Evolutionary conservation across 768 basidiomycete genomes (phyloP), one percentile per base, ranked within the genome.

Genomic region (Agrocybe pediades): DNA sequence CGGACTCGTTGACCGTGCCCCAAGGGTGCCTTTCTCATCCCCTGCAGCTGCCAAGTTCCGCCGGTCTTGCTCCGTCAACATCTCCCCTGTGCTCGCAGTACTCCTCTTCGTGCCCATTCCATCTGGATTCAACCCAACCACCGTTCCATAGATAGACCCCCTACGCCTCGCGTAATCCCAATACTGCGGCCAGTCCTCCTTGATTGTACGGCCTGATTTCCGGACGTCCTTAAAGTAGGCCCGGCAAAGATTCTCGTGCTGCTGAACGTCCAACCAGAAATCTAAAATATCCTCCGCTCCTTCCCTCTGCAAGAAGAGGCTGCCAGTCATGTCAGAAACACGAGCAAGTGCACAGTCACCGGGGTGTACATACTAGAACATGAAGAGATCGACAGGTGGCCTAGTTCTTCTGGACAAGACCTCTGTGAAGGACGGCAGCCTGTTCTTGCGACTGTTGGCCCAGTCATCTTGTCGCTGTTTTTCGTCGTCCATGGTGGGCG

Each of bases 191-290:
- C 97, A 99, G 68, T 98, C 97, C 16, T 98, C 91, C 67, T 89
- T 90, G 68, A 99, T 90, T 11, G 89, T 85, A 23, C 90, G 84
- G 2, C 95, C 95, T 0, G 95, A 95, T 74, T 95, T 95, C 65
- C 92, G 88, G 49, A 99, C 86, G 70, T 98, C 97, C 78, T 98
- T 97, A 84, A 99, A 98, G 72, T 98, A 98, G 7, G 96, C 97
- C 56, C 95, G 84, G 71, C 96, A 98, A 27, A 99, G 85, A 68
- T 98, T 98, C 75, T 98, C 97, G 69, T 99, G 97, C 73, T 98
- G 97, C 63, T 97, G 95, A 6, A 98, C 97, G 68, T 99, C 97
- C 24, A 99, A 83, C 95, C 96, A 98, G 64, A 98, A 98, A 69
- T 99, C 97, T 41, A 99, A 75, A 45, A 95, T 90, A 69, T 99